Conservation (phyloP, 1,284 basidiomycete genomes). For the Rhodofomes roseus region DNA sequence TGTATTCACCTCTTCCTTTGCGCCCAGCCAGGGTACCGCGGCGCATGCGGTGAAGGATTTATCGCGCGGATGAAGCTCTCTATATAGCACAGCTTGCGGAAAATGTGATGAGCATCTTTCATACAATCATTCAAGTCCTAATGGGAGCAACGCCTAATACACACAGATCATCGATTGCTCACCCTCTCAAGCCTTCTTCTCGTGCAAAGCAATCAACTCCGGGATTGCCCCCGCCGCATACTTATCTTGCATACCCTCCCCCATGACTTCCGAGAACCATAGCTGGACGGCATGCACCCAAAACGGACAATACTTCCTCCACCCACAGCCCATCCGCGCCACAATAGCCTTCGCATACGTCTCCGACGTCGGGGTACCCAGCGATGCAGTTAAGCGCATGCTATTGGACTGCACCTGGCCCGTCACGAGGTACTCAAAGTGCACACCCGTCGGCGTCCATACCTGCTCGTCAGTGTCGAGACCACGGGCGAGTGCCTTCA, state of each 20-base stretch:
- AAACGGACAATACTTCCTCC: slow-evolving; percentile 16
- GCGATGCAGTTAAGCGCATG: slow-evolving; percentile 8
- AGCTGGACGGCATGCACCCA: slow-evolving; percentile 13
- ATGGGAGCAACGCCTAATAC: too few relatives aligned
- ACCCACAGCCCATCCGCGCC: slow-evolving; percentile 17
- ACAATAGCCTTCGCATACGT: slow-evolving; percentile 18
- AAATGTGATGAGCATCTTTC: too few relatives aligned
- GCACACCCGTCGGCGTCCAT: slow-evolving; percentile 19
- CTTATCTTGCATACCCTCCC: slow-evolving; percentile 9
- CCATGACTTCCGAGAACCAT: slow-evolving; percentile 5
- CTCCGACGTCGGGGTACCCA: slow-evolving; percentile 16
- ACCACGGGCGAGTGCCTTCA: slow-evolving; percentile 20
- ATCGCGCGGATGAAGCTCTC: too few relatives aligned
- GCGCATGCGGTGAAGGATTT: too few relatives aligned
- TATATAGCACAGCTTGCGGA: too few relatives aligned
- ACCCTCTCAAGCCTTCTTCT: too few relatives aligned
- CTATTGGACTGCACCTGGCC: slow-evolving; percentile 19
- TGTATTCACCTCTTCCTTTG: too few relatives aligned
- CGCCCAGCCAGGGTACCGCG: too few relatives aligned
- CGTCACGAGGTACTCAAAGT: slow-evolving; percentile 20
- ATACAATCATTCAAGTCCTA: too few relatives aligned
- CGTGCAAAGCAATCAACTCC: too few relatives aligned
- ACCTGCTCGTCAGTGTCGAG: slow-evolving; percentile 24
- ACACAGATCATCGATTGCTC: too few relatives aligned
- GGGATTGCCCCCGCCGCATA: slow-evolving; percentile 14